Conservation (phyloP, 2,329 filamentous ascomycete species). For the Trichoderma brevicompactum region DNA sequence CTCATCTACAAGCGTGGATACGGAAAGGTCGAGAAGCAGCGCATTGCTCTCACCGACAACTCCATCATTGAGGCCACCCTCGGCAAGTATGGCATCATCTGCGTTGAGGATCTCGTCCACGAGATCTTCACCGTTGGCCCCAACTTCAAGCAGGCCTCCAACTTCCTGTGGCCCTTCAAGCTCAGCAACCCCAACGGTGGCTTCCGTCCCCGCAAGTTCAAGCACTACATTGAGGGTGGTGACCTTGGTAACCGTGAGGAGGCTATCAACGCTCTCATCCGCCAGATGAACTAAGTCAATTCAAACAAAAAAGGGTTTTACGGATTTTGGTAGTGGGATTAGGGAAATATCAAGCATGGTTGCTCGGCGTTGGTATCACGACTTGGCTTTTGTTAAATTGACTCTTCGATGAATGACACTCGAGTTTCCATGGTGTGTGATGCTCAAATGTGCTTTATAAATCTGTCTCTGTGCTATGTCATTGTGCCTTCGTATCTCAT, state of each 20-base stretch:
- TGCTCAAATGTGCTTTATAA: background rate
- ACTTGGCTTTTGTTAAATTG: slow-evolving; percentile 45
- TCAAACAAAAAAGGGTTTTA: slow-evolving; percentile 31
- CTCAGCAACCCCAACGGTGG: slow-evolving; percentile 97
- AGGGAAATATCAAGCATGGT: slow-evolving; percentile 44
- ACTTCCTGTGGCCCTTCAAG: slow-evolving; percentile 99
- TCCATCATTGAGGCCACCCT: slow-evolving; percentile 95
- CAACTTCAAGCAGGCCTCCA: slow-evolving; percentile 99
- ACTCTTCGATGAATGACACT: slow-evolving; percentile 49
- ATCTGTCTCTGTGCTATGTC: background rate
- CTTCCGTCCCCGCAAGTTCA: slow-evolving; percentile 97
- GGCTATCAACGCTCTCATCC: slow-evolving; percentile 93
- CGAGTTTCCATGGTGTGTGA: slow-evolving; percentile 41
- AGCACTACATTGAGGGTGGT: slow-evolving; percentile 98
- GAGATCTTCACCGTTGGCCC: slow-evolving; percentile 98
- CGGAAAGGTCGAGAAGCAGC: slow-evolving; percentile 98
- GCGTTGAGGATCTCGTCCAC: slow-evolving; percentile 98
- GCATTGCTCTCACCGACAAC: slow-evolving; percentile 95
- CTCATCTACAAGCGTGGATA: slow-evolving; percentile 99
- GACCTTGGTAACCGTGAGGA: slow-evolving; percentile 99
- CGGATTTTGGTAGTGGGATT: slow-evolving; percentile 38
- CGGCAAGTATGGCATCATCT: slow-evolving; percentile 98
- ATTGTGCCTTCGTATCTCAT: slow-evolving; percentile 2
- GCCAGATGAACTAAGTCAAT: slow-evolving; percentile 88
- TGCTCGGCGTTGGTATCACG: slow-evolving; percentile 49